These are phyloP conservation scores for Globisporangium perplexum DNA, from an alignment of 352 stramenopile species.

Conservation along the genomic window DNA sequence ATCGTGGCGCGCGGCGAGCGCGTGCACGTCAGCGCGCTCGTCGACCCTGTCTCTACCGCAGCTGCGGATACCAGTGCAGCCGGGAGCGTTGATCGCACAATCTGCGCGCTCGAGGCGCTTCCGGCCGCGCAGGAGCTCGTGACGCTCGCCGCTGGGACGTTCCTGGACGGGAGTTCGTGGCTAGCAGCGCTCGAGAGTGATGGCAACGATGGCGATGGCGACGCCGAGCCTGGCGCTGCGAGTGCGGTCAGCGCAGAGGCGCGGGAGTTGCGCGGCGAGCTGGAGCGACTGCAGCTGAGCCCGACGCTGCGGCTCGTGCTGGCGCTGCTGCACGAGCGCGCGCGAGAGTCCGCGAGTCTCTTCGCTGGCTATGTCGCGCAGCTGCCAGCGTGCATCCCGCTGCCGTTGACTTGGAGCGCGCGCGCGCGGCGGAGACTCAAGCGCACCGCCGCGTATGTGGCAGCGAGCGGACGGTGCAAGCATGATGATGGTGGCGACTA, in stretches of 20 bases:
- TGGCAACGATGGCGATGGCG: too few species aligned
- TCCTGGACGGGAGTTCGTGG: slow-evolving; percentile 47
- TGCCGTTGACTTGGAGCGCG: slow-evolving; percentile 44
- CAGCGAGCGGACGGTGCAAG: background rate
- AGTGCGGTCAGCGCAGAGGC: background rate
- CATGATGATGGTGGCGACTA: too few species aligned
- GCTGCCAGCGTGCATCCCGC: slow-evolving; percentile 34
- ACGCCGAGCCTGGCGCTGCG: slow-evolving; percentile 1
- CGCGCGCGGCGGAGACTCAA: slow-evolving; percentile 27
- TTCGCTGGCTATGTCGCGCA: slow-evolving; percentile 61
- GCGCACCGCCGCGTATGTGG: slow-evolving; percentile 37
- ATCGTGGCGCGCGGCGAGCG: slow-evolving; percentile 22
- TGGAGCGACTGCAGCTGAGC: slow-evolving; percentile 30
- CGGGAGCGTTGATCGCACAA: slow-evolving; percentile 39
- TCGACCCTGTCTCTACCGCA: slow-evolving; percentile 35
- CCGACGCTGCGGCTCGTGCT: slow-evolving; percentile 39
- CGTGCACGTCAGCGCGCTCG: slow-evolving; percentile 25
- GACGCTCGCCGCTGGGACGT: slow-evolving; percentile 25
- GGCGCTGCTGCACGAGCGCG: slow-evolving; percentile 39
- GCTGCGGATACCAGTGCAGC: too few species aligned
- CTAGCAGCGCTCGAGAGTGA: slow-evolving; percentile 19
- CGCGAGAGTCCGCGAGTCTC: slow-evolving; percentile 23
- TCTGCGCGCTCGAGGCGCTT: slow-evolving; percentile 34
- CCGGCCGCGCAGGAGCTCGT: slow-evolving; percentile 29
- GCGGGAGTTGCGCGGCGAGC: slow-evolving; percentile 19